Evolutionary conservation across 495 filamentous ascomycete genomes (phyloP), one percentile per base, ranked within the genome.

Genomic region (Lepidopterella palustris): DNA sequence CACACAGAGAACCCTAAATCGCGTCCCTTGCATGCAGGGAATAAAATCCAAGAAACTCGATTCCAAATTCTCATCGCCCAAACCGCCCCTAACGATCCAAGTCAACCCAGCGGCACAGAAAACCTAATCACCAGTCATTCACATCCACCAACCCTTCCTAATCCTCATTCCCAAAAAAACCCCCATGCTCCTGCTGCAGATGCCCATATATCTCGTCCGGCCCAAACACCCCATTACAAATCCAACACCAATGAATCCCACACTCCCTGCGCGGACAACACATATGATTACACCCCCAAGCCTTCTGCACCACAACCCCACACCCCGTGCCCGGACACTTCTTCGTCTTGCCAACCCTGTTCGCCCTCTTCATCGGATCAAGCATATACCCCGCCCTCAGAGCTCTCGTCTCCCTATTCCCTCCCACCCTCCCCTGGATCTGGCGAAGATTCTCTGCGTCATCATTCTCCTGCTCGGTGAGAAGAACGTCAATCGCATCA

Each of bases 311-410:
- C 53, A 61, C 39, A 4, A 59, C 61, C 15, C 53, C 64, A 49
- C 72, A 77, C 6, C 69, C 62, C n/a, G n/a, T n/a, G n/a, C n/a
- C n/a, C 2, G 73, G 74, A 55, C 74, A 77, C 24, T 64, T 50
- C 42, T 63, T 68, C 9, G 71, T 52, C 20, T 55, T 57, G 1
- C 49, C 24, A n/a, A 54, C 55, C 9, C 26, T 13, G 24, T 25
- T 50, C 20, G 20, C 47, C n/a, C 47, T 5, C 6, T 24, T 15
- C 9, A 2, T 18, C 35, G 2, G 35, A 11, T 42, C 9, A 11
- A 8, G 47, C 47, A 5, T 50, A 13, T 11, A 25, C n/a, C 15
- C n/a, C 45, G 10, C 3, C 47, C 47, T 25, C 26, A 27, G 45
- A 25, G 27, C 24, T 13, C 29, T 59, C 56, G 5, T 32, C 21